Conservation (phyloP, 2,329 filamentous ascomycete genomes). For the Talaromyces sp. region DNA sequence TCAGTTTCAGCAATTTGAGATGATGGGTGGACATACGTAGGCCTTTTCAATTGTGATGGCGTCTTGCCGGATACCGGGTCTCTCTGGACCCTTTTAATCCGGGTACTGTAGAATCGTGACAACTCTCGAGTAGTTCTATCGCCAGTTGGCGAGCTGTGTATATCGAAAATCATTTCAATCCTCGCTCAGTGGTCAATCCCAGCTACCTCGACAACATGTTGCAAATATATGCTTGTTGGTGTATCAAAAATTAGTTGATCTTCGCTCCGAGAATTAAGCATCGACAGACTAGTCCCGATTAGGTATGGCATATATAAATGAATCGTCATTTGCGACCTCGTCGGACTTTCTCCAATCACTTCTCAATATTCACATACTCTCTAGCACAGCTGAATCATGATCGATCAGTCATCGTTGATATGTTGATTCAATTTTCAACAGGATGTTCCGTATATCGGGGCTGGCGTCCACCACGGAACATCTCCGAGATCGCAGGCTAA, state of each 20-base stretch:
- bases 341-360: neutral
- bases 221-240: neutral
- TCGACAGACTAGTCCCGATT: neutral
- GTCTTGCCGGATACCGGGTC: neutral
- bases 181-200: neutral
- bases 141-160: neutral
- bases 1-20: neutral
- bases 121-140: neutral
- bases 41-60: neutral
- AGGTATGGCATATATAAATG: neutral
- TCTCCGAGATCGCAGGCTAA: neutral
- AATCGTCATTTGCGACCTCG: neutral
- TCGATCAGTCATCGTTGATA: neutral
- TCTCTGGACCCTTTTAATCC: neutral
- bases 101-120: conserved; percentile 9
- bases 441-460: neutral
- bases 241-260: neutral
- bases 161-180: neutral
- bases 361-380: neutral
- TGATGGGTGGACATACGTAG: neutral
- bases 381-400: neutral
- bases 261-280: neutral
- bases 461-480: neutral
- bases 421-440: neutral
- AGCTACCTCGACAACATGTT: neutral